Base-by-base conservation (phyloP, 768 basidiomycete species). In the Russula dissimulans region DNA sequence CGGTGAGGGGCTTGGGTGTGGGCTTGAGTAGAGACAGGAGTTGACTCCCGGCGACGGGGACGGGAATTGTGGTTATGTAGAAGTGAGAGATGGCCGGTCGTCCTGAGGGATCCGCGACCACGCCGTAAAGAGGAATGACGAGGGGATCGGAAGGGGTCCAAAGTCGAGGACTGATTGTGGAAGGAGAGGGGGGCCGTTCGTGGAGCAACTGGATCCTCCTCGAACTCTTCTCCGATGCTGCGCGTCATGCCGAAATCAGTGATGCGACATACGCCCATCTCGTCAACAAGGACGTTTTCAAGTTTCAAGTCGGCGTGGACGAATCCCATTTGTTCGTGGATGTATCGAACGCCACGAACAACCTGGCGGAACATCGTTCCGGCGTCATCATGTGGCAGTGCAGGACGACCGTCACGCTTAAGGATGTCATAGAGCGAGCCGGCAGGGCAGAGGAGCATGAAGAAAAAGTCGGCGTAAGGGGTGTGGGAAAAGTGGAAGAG, bases 291-390 rank as follows among this genome's bases (percentile, higher is more conserved):
- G 51, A 98, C 84, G 75, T 99, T 99, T 74, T 98, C 97, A 60
- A 97, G 82, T 76, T 99, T 99, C 71, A 99, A 77, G 74, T 99
- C 97, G 67, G 93, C 82, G 75, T 99, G 95, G 56, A 95, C 87
- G 66, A 87, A 82, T 8, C 79, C 73, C 31, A 84, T 86, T 44
- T 81, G 80, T 60, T 86, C 82, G 71, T 95, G 92, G 69, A 95
- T 72, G 74, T 94, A 94, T 54, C 83, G 80, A 69, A 94, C 72
- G 18, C 89, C 91, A 56, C 86, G 77, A 53, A 91, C 89, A 65
- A 95, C 80, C 76, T 95, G 91, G 56, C 86, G 79, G 69, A 94
- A 91, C 81, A 91, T 84, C 78, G 84, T 86, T 53, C 89, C 89
- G 4, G 80, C 85, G 67, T 91, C 89, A 65, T 91, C 89, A 60